Evolutionary conservation across 768 basidiomycete genomes (phyloP).

Genomic region (Stropharia rugosoannulata): DNA sequence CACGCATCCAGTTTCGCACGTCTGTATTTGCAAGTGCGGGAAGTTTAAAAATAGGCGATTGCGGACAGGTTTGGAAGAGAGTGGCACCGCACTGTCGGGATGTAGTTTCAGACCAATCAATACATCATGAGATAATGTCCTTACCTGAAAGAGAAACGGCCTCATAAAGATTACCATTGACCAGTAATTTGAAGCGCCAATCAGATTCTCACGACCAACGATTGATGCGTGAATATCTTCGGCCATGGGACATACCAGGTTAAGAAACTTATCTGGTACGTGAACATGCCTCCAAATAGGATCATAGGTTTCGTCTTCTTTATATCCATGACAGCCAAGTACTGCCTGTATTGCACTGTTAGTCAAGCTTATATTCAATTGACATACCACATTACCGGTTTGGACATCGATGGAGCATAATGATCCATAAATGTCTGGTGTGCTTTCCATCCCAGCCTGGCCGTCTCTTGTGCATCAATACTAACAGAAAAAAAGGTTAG

Average conservation of each 20-base stretch:
- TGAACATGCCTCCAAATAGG: slow-evolving; percentile 22
- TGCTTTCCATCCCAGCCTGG: no score
- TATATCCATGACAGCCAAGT: slow-evolving; percentile 24
- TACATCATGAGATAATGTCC: neutral
- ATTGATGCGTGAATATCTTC: no score
- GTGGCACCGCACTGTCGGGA: no score
- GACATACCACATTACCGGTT: no score
- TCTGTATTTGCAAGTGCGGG: slow-evolving; percentile 22
- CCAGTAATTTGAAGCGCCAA: slow-evolving; percentile 24
- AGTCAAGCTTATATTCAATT: no score
- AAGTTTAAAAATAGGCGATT: slow-evolving; percentile 24
- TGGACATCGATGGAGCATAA: no score
- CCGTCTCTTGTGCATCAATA: no score
- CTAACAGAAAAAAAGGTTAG: no score
- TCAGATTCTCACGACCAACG: slow-evolving; percentile 17
- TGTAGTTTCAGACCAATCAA: no score
- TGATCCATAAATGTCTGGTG: no score
- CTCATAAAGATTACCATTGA: slow-evolving; percentile 20
- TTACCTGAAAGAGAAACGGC: slow-evolving; percentile 21
- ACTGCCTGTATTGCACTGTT: no score
- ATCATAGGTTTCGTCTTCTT: slow-evolving; percentile 19
- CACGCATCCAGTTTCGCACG: slow-evolving; percentile 25
- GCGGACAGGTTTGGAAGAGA: no score
- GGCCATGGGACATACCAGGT: slow-evolving; percentile 27
- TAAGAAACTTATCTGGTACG: slow-evolving; percentile 22